Conservation (phyloP, 768 basidiomycete species). For the Cystobasidium tubakii region DNA sequence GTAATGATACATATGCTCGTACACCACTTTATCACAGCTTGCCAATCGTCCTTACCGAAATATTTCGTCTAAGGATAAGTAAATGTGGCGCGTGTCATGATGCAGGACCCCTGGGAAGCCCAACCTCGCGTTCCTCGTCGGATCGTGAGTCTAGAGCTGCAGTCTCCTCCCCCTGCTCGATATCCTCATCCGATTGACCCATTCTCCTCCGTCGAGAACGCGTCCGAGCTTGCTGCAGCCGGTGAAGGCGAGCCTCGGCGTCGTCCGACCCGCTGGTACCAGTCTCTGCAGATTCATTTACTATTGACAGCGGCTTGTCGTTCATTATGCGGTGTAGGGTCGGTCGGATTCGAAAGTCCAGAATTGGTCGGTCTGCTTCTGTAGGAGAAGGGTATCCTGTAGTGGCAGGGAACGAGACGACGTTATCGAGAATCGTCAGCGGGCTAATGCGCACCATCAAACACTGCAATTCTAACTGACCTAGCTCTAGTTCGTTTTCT, state of each 20-base stretch:
- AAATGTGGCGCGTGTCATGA: not conserved
- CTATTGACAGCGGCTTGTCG: constrained; percentile 6
- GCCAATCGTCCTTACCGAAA: too few relatives aligned
- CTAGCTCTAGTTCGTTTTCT: not conserved
- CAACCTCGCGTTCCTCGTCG: constrained; percentile 29
- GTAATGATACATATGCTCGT: not conserved
- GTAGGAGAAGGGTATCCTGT: not conserved
- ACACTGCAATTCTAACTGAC: not conserved
- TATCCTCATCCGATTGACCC: not conserved
- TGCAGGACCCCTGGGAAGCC: not conserved
- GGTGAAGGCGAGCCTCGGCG: not conserved
- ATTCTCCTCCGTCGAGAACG: not conserved
- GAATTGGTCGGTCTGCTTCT: not conserved
- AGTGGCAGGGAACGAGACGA: not conserved
- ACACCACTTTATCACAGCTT: too few relatives aligned
- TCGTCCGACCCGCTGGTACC: not conserved
- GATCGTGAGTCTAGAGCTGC: not conserved
- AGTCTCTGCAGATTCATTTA: not conserved
- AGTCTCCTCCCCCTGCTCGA: not conserved
- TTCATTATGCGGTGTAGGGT: constrained; percentile 28
- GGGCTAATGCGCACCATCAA: too few relatives aligned
- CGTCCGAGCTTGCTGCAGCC: constrained; percentile 16
- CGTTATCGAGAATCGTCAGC: too few relatives aligned
- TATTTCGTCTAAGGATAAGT: too few relatives aligned
- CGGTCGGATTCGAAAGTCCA: constrained; percentile 14